Evolutionary conservation across 331 rosid species (phyloP).

Genomic region (Prunus yedoensis): DNA sequence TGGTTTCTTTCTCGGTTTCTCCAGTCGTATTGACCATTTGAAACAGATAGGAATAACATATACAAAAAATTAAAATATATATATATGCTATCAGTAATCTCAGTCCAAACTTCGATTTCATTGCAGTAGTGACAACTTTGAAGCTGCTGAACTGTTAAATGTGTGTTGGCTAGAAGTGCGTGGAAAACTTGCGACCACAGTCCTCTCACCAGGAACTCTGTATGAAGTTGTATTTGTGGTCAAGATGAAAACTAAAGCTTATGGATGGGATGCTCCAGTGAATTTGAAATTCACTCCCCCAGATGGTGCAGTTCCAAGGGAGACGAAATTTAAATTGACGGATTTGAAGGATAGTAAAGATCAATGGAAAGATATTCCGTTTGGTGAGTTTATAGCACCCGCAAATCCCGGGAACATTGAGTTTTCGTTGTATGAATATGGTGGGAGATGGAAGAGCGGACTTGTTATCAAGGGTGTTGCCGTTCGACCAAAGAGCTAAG

Average conservation of each 20-base stretch:
- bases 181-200: conserved; percentile 52
- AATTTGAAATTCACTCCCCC: conserved; percentile 51
- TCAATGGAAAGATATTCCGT: conserved; percentile 56
- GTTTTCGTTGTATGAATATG: conserved; percentile 46
- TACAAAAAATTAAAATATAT: neutral
- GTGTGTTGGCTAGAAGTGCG: conserved; percentile 76
- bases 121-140: conserved; percentile 44
- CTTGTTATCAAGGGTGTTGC: conserved; percentile 51
- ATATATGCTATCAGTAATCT: neutral
- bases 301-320: conserved; percentile 31
- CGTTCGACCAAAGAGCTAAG: conserved; percentile 47
- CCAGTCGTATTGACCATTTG: too few relatives aligned
- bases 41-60: too few relatives aligned
- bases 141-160: conserved; percentile 46
- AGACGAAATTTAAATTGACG: conserved; percentile 26
- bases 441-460: conserved; percentile 62
- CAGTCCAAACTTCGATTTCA: neutral
- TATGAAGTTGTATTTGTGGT: conserved; percentile 53
- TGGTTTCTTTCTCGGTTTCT: too few relatives aligned
- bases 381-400: conserved; percentile 45
- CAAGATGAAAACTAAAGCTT: conserved; percentile 46
- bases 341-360: conserved; percentile 9
- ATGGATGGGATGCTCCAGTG: conserved; percentile 64
- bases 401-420: conserved; percentile 42
- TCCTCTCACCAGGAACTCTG: conserved; percentile 48